phyloP scores from a whole-genome alignment of 352 stramenopile genomes.

The Phytopythium ostracodes region DNA sequence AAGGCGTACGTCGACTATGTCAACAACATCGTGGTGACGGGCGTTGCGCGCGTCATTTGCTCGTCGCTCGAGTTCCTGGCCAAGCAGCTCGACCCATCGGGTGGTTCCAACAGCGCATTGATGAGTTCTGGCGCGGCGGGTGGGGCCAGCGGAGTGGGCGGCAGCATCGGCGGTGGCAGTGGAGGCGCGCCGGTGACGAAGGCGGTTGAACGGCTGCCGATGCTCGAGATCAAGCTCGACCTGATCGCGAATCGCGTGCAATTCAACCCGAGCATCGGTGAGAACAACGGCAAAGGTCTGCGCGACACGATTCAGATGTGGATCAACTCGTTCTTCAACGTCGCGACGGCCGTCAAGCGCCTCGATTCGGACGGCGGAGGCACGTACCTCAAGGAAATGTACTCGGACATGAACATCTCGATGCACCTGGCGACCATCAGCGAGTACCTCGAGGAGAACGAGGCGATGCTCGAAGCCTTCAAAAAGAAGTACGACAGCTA shows the following conservation, averaged over 20 bases:
- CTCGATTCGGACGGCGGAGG: constrained; percentile 93
- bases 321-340: constrained; percentile 96
- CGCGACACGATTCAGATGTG: constrained; percentile 94
- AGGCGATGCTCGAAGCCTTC: constrained; percentile 90
- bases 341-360: constrained; percentile 94
- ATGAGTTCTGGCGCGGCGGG: background rate
- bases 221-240: constrained; percentile 97
- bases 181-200: constrained; percentile 35
- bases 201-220: constrained; percentile 70
- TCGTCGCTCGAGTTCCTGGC: constrained; percentile 90
- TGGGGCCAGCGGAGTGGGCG: constrained; percentile 18
- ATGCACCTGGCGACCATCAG: constrained; percentile 93
- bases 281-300: constrained; percentile 92
- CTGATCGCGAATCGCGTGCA: constrained; percentile 86
- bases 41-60: constrained; percentile 87
- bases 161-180: constrained; percentile 31
- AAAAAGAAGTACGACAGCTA: constrained; percentile 95
- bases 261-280: constrained; percentile 86
- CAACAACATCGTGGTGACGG: constrained; percentile 96
- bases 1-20: constrained; percentile 97
- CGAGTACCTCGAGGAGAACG: constrained; percentile 91
- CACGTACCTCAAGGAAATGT: constrained; percentile 97
- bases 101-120: constrained; percentile 23
- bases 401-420: constrained; percentile 94
- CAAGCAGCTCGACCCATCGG: constrained; percentile 91